Evolutionary conservation across 129 eudicot genomes (phyloP).

Genomic region (Lactuca saligna): DNA sequence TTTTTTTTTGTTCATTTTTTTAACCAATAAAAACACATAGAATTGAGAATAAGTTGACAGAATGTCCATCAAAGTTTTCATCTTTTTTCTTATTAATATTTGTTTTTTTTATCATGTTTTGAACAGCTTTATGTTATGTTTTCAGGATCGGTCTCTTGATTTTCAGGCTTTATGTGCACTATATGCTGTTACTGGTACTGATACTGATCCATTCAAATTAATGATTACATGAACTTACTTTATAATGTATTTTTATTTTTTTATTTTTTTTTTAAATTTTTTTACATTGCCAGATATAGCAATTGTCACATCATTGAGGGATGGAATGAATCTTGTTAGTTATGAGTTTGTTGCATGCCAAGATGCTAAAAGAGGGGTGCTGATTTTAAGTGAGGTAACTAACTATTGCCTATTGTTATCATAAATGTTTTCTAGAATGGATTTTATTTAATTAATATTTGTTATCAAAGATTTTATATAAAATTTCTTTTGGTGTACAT

Average conservation of each 20-base stretch:
- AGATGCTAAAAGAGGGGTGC: slow-evolving; percentile 87
- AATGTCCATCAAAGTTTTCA: neutral
- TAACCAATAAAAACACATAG: slow-evolving; percentile 5
- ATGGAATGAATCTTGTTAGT: slow-evolving; percentile 98
- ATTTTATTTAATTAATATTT: neutral
- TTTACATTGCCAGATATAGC: slow-evolving; percentile 60
- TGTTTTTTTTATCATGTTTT: slow-evolving; percentile 10
- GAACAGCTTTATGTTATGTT: neutral
- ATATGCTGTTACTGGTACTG: slow-evolving; percentile 89
- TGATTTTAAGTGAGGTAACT: slow-evolving; percentile 90
- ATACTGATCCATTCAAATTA: neutral
- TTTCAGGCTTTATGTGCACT: slow-evolving; percentile 87
- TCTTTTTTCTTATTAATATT: neutral
- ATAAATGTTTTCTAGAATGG: slow-evolving; percentile 2
- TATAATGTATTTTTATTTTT: neutral
- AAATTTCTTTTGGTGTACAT: slow-evolving; percentile 20
- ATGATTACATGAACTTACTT: neutral
- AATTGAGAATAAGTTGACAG: neutral
- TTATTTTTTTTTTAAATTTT: neutral
- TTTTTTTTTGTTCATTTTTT: neutral
- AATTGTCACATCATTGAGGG: slow-evolving; percentile 91
- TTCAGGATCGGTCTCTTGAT: slow-evolving; percentile 95
- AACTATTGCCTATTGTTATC: slow-evolving; percentile 12
- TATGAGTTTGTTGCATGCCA: slow-evolving; percentile 99
- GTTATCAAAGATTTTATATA: neutral